Conservation (phyloP, 2,329 filamentous ascomycete species). For the Aspergillus transmontanensis region DNA sequence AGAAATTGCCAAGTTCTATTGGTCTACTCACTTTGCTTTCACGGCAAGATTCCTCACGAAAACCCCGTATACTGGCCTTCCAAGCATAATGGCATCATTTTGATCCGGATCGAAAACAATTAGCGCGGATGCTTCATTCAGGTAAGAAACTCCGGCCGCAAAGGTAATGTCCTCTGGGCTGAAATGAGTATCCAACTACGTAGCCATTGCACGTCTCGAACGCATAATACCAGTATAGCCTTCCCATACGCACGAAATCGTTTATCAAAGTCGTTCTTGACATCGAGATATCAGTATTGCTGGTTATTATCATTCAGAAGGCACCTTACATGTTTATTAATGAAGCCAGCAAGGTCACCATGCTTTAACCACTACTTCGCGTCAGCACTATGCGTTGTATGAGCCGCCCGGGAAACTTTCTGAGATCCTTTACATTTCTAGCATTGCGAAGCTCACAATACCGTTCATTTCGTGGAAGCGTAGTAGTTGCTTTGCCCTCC, state of each 20-base stretch:
- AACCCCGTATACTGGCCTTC: neutral
- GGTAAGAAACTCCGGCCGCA: neutral
- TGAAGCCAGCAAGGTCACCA: neutral
- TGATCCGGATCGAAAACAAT: neutral
- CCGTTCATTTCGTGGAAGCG: neutral
- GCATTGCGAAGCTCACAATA: neutral
- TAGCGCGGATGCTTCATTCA: neutral
- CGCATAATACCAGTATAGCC: neutral
- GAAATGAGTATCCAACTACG: neutral
- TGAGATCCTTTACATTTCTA: neutral
- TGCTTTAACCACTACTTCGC: neutral
- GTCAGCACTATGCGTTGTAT: too few species aligned
- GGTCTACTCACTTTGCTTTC: neutral
- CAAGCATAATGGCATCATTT: neutral
- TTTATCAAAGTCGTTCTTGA: neutral
- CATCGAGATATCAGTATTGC: neutral
- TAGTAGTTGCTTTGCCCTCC: neutral
- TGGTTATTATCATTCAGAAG: neutral
- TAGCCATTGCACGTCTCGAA: neutral
- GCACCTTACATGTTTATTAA: neutral
- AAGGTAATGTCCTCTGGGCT: neutral
- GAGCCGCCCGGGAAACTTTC: neutral
- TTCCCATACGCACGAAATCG: neutral
- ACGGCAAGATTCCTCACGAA: neutral
- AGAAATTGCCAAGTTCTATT: fast-evolving